phyloP scores from a whole-genome alignment of 2,329 filamentous ascomycete species.

The Penicillium vulpinum region DNA sequence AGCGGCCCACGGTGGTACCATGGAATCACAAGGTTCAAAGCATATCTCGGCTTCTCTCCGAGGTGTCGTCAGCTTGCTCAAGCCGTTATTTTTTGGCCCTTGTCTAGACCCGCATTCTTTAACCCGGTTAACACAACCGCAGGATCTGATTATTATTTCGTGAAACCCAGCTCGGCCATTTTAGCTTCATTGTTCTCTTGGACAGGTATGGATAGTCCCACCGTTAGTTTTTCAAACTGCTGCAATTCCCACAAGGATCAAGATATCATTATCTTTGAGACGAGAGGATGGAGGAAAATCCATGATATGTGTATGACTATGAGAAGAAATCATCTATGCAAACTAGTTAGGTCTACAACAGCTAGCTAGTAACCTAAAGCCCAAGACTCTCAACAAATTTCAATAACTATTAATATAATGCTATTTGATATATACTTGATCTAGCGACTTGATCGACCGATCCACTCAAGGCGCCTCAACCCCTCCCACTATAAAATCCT shows the following conservation, averaged over 20 bases:
- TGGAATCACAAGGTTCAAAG: not conserved
- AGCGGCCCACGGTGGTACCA: too few relatives aligned
- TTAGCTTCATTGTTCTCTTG: not conserved
- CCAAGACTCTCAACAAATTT: too few relatives aligned
- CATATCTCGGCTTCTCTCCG: not conserved
- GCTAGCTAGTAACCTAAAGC: too few relatives aligned
- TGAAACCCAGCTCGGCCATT: too few relatives aligned
- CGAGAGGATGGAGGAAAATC: too few relatives aligned
- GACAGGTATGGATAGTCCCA: too few relatives aligned
- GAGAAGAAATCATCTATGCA: too few relatives aligned
- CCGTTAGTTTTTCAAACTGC: not conserved
- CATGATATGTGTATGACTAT: too few relatives aligned
- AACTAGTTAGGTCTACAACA: too few relatives aligned
- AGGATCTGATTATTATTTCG: not conserved
- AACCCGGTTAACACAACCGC: not conserved
- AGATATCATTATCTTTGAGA: not conserved
- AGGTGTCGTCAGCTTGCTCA: not conserved
- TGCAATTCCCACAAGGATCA: not conserved
- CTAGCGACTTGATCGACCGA: not conserved
- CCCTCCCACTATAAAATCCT: not conserved
- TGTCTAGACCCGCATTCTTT: not conserved
- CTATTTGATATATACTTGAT: not conserved
- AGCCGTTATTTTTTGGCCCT: not conserved
- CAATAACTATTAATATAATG: too few relatives aligned
- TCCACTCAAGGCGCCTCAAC: too few relatives aligned